phyloP scores from a whole-genome alignment of 129 eudicot species.

The Logfia minima region DNA sequence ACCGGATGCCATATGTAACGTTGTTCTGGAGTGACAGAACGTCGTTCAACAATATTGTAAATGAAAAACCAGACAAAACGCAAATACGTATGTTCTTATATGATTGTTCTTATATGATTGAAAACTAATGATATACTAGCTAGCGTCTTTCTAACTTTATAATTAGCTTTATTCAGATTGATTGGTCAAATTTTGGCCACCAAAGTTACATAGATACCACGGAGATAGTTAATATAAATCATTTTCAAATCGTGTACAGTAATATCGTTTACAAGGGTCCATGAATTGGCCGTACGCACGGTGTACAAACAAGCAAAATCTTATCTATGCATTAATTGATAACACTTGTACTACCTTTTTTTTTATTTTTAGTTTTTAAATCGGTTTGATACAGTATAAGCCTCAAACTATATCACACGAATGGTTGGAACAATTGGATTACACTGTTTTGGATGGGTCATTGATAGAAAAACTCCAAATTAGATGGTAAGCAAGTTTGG shows the following conservation, averaged over 20 bases:
- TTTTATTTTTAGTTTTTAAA: not conserved
- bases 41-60: too few species aligned
- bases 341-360: not conserved
- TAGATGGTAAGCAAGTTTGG: conserved; percentile 36
- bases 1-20: too few species aligned
- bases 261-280: conserved; percentile 19
- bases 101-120: too few species aligned
- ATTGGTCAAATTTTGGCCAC: not conserved
- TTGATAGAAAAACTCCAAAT: conserved; percentile 31
- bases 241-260: not conserved
- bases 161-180: too few species aligned
- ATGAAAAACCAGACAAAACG: too few species aligned
- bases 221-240: not conserved
- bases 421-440: conserved; percentile 22
- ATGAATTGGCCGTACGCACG: conserved; percentile 24
- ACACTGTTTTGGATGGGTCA: conserved; percentile 28
- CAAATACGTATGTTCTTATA: too few species aligned
- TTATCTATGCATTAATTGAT: conserved; percentile 22
- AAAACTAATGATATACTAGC: too few species aligned
- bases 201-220: not conserved
- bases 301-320: conserved; percentile 34
- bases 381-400: not conserved
- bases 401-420: conserved; percentile 30
- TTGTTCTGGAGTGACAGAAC: too few species aligned
- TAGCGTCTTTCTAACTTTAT: too few species aligned